Evolutionary conservation across 345 rosid species (phyloP), one percentile per base, ranked within the genome.

Genomic region (Aegle marmelos): DNA sequence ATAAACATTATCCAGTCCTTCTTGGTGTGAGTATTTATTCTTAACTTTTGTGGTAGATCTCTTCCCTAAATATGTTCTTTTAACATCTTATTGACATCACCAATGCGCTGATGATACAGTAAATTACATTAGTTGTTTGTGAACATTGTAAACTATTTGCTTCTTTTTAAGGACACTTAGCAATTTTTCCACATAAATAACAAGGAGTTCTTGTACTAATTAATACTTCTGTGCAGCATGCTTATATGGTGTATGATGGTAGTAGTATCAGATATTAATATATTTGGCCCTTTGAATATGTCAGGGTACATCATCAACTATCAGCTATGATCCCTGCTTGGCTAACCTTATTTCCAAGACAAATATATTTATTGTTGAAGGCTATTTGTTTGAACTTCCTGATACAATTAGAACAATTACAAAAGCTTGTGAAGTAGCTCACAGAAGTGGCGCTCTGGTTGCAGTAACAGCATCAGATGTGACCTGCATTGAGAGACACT

Each of bases 381-480:
- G 99, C 33, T 95, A 95, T 87, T 82, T 95, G 77, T 95, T 95
- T 83, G 99, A 93, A 89, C 86, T 95, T 85, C 96, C 94, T 17
- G 96, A 89, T 86, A 93, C 97, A 4, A 95, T 93, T 66, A 88
- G 83, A 79, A 89, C 99, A 78, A 88, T 93, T 78, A 79, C 86
- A 57, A 89, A 86, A 87, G 96, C 98, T 41, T 95, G 97, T 31
- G 93, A 95, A 86, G 98, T 86, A 88, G 98, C 99, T 50, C 91
- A 83, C 67, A 88, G 82, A 71, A 83, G 77, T 68, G 97, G 98
- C 79, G 96, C 92, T 11, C 83, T 95, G 76, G 90, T 95, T 86
- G 99, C 98, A 30, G 88, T 93, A 61, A 92, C 98, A 33, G 99
- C 98, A 72, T 95, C 98, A 9, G 99, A 95, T 79, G 93, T 92